Evolutionary conservation across 1,284 basidiomycete genomes (phyloP).

Genomic region (Thelephora terrestris): DNA sequence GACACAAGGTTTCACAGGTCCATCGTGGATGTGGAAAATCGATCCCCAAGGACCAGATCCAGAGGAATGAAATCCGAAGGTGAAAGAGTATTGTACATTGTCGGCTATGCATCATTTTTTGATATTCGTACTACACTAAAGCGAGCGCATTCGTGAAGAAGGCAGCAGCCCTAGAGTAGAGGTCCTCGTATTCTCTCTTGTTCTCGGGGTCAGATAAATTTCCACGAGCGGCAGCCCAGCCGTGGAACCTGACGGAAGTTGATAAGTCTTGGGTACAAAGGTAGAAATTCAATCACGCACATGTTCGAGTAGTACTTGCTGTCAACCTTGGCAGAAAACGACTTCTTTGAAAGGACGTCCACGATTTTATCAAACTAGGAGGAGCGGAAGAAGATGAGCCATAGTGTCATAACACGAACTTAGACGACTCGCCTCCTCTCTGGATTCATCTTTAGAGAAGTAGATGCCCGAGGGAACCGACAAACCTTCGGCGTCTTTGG

Average conservation of each 20-base stretch:
- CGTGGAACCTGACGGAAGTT: conserved; percentile 42
- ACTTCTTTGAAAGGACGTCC: conserved; percentile 37
- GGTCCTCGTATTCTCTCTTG: conserved; percentile 54
- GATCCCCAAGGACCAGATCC: no score
- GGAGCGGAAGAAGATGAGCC: not conserved
- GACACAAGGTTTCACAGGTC: conserved; percentile 26
- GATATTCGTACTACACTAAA: not conserved
- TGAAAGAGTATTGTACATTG: not conserved
- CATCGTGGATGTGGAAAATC: conserved; percentile 57
- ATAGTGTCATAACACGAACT: not conserved
- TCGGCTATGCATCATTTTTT: not conserved
- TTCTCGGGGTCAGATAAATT: conserved; percentile 55
- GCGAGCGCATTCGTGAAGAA: conserved; percentile 33
- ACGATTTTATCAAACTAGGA: conserved; percentile 42
- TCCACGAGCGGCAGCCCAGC: conserved; percentile 64
- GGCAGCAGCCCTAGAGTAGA: conserved; percentile 43
- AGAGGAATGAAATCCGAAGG: no score
- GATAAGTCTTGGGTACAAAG: conserved; percentile 5
- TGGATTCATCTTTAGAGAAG: conserved; percentile 50
- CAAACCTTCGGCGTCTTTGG: conserved; percentile 39
- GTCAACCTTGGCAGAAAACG: conserved; percentile 43
- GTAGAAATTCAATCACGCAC: conserved; percentile 17
- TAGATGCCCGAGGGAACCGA: conserved; percentile 50
- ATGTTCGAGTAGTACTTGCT: conserved; percentile 45
- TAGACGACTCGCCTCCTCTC: conserved; percentile 35